Conservation (phyloP, 148 eudicot species). For the Oxyria digyna region DNA sequence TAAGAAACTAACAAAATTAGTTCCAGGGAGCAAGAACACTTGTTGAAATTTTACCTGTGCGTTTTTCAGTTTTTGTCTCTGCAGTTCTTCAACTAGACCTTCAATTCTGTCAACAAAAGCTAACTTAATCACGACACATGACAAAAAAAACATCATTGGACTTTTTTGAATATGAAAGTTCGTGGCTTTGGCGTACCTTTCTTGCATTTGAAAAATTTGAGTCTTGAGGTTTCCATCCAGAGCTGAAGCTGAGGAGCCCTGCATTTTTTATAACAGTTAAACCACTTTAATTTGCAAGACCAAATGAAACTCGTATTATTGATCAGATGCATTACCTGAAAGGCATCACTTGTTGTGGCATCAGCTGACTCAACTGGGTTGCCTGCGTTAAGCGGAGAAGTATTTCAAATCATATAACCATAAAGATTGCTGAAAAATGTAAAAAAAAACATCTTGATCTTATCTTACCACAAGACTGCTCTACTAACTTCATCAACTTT, state of each 20-base stretch:
- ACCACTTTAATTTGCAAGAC: neutral
- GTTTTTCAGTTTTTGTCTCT: no score
- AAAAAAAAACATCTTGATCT: neutral
- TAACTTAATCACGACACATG: neutral
- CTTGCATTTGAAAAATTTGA: conserved; percentile 1
- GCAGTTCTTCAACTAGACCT: no score
- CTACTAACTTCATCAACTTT: neutral
- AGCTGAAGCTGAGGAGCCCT: neutral
- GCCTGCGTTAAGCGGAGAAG: neutral
- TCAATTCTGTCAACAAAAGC: no score
- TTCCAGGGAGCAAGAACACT: no score
- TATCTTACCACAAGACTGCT: conserved; percentile 9
- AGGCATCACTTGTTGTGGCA: neutral
- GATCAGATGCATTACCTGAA: conserved; percentile 11
- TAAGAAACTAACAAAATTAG: no score
- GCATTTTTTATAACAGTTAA: neutral
- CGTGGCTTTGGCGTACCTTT: neutral
- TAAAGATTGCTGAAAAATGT: neutral
- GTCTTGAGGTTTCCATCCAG: neutral
- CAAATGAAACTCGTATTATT: no score
- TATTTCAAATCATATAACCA: neutral
- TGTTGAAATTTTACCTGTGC: no score
- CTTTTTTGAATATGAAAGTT: neutral
- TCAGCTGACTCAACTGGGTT: neutral
- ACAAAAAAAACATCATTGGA: neutral